Base-by-base conservation (phyloP, 2,329 filamentous ascomycete genomes). In the Huntiella decipiens region DNA sequence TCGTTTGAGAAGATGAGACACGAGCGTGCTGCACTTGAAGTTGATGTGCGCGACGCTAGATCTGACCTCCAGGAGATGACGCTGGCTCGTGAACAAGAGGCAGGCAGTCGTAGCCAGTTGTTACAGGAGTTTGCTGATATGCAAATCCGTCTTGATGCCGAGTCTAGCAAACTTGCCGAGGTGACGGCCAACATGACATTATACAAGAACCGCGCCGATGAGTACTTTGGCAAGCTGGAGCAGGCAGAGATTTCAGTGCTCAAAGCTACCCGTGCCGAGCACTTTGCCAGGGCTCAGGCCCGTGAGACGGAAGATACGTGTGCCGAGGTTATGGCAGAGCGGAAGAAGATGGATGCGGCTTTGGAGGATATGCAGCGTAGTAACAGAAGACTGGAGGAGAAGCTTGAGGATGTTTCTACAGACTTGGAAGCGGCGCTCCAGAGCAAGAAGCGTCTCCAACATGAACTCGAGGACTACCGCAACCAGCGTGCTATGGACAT, bases 221-320 rank as follows among this genome's bases (percentile, higher is more conserved):
- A 96, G 58, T 96, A 98, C 62, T 98, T 95, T 63, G 82, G 77
- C 66, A 95, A 94, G 63, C 74, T 98, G 15, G 88, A 98, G 61
- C 88, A 96, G 58, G 91, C 91, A 12, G 88, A 98, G 60, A 92
- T 96, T 53, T 79, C 87, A 0, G 87, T 96, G 13, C 73, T 98
- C 52, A 95, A 95, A 60, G 88, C 88, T 12, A 80, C 74, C 50
- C 76, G 88, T 17, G 88, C 91, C 0, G 88, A 96, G 61, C 85
- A 94, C 55, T 95, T 96, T 59, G 88, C 88, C 47, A 92, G 84
- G 61, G 71, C 82, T 1, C 88, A 95, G 58, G 82, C 84, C 7
- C 79, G 77, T 56, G 88, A 98, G 62, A 82, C 86, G 0, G 91
- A 96, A 57, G 87, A 96, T 49, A 86, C 79, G 4, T 94, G 81